Evolutionary conservation across 352 stramenopile genomes (phyloP).

Genomic region (Aphanomyces stellatus): DNA sequence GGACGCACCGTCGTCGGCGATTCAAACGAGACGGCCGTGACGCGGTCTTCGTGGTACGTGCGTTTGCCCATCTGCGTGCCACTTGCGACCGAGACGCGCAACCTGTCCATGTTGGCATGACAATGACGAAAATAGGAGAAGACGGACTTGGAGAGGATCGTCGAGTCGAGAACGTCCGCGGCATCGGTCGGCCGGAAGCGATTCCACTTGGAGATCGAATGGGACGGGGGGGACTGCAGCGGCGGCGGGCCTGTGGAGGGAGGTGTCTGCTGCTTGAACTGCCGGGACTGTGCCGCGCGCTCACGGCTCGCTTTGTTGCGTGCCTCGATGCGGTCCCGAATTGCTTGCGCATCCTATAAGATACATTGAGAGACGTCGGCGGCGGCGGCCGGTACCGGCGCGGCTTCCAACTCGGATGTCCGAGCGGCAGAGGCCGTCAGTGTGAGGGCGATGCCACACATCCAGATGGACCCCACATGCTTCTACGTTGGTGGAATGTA

Average conservation of each 20-base stretch:
- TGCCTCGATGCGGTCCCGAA: constrained; percentile 15
- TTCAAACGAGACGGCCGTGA: background rate
- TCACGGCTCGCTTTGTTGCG: constrained; percentile 5
- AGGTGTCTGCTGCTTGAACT: background rate
- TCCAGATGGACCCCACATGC: no score
- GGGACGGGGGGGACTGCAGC: background rate
- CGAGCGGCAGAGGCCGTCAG: no score
- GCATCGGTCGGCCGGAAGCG: background rate
- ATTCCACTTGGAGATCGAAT: constrained; percentile 2
- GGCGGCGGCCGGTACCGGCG: no score
- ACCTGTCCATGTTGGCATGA: no score
- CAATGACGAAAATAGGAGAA: background rate
- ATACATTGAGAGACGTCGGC: no score
- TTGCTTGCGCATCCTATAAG: constrained; percentile 7
- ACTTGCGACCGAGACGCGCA: background rate
- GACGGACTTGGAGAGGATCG: background rate
- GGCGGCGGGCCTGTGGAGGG: background rate
- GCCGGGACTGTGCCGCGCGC: background rate
- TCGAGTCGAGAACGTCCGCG: background rate
- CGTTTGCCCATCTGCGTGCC: background rate
- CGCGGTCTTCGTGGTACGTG: constrained; percentile 7
- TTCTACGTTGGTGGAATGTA: no score
- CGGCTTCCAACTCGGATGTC: no score
- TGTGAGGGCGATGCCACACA: no score
- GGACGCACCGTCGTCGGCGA: background rate